Conservation (phyloP, 108 stramenopile genomes). For the Cyclotella sp. region DNA sequence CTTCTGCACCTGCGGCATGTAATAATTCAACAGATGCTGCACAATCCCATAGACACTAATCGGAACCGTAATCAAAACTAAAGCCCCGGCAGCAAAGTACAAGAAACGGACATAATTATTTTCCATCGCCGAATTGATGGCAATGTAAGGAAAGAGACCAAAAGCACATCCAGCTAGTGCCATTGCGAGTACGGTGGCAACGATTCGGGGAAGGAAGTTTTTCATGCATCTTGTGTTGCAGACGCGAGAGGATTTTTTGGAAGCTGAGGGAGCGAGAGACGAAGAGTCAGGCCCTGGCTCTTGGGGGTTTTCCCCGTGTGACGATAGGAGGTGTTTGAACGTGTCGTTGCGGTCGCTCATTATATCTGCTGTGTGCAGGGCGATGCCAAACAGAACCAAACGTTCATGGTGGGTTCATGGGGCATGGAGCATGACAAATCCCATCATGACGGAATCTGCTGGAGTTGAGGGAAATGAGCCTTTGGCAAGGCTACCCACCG, state of each 20-base stretch:
- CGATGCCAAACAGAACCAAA: background rate
- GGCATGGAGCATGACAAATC: too few species aligned
- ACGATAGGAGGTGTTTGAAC: background rate
- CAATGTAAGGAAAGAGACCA: constrained; percentile 31
- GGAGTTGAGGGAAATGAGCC: too few species aligned
- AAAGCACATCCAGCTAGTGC: constrained; percentile 32
- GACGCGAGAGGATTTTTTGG: background rate
- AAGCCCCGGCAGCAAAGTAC: constrained; percentile 42
- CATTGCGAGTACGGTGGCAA: constrained; percentile 35
- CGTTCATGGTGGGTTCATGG: too few species aligned
- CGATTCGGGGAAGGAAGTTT: constrained; percentile 31
- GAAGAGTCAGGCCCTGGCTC: constrained; percentile 7
- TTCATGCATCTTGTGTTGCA: constrained; percentile 14
- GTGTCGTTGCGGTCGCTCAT: background rate
- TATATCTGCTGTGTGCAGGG: background rate
- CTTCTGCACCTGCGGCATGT: constrained; percentile 66
- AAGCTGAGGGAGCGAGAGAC: background rate
- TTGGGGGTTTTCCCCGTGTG: constrained; percentile 8
- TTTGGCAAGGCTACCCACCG: too few species aligned
- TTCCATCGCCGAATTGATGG: constrained; percentile 32
- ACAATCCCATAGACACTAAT: constrained; percentile 46
- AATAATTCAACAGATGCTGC: constrained; percentile 55
- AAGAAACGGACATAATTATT: constrained; percentile 30
- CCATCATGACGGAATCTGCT: too few species aligned
- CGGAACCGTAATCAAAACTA: constrained; percentile 47